Base-by-base conservation (phyloP, 441 rosid genomes). In the Pelargonium australe region DNA sequence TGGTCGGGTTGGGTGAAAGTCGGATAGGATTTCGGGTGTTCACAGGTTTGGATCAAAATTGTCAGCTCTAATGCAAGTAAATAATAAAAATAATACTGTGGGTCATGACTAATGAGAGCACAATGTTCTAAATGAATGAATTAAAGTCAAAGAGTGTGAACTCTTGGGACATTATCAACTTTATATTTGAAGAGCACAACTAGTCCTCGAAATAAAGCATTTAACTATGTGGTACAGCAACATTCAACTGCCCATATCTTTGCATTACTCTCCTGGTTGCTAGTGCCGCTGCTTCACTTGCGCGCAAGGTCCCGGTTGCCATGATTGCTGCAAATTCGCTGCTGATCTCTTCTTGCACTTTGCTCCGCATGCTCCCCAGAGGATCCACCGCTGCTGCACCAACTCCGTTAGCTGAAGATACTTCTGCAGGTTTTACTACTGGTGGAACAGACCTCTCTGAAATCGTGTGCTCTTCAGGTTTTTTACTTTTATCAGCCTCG, bases 231-330 rank as follows among this genome's bases (percentile, higher is more conserved):
- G 74, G 80, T 70, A 72, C 61, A 0, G 87, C 51, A 55, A 80
- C 80, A 69, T 85, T 84, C 65, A 77, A 16, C 53, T 80, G 79
- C 1, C 96, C 92, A 9, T 90, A 87, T 78, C 88, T 91, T 68
- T 91, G 87, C 97, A 87, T 91, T 40, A 95, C 97, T 83, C 77
- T 87, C 73, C 80, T 87, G 0, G 97, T 83, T 1, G 96, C 97
- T 51, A 89, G 77, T 1, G 97, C 84, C 0, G 97, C 97, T 17
- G 96, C 99, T 78, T 95, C 97, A 62, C 96, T 85, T 12, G 97
- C 96, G 0, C 90, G 80, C 65, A 86, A 31, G 2, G 90, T 83
- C 16, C 97, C 95, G 11, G 83, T 81, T 0, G 94, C 95, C 96
- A 95, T 91, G 60, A 95, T 75, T 10, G 86, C 86, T 3, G 83